Evolutionary conservation across 176 grass and related monocot species (phyloP), one percentile per base, ranked within the genome.

Genomic region (Pharus latifolius): DNA sequence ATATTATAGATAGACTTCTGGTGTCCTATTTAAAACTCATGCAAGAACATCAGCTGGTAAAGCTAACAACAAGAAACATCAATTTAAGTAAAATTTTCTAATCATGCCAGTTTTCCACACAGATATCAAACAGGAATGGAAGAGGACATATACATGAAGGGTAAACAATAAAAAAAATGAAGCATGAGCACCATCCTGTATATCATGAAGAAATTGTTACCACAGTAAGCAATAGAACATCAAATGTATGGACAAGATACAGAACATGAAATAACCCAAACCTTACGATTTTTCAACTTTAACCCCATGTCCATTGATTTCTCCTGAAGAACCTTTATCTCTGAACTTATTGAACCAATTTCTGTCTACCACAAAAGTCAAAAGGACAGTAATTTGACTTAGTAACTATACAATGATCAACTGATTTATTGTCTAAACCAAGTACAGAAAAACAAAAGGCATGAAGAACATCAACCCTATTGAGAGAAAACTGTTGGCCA

Each of bases 231-330:
- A 10, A 59, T 29, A 2, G 17, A 26, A 51, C 23, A 48, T 54
- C 3, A 66, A 63, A 38, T 15, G 14, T 50, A 51, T 27, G 32
- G 30, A 79, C 15, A 78, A 69, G 13, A 33, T 74, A 69, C 14
- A 56, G 33, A 20, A 35, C 22, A 64, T 75, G 56, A 79, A 69
- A 14, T 46, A 80, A 74, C 69, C 41, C 83, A 76, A 82, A 93
- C 95, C 95, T 98, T 98, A 67, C 95, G 83, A 51, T 98, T 98
- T 86, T 88, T 98, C 62, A 98, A 72, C 81, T 93, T 98, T 63
- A 98, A 80, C 72, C 95, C 90, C 95, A 98, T 98, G 82, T 98
- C 95, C 84, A 98, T 85, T 40, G 95, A 98, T 83, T 93, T 93
- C 84, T 93, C 95, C 78, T 98, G 95, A 70, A 98, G 95, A 41